Conservation (phyloP, 352 stramenopile species). For the Aphanomyces euteiches region DNA sequence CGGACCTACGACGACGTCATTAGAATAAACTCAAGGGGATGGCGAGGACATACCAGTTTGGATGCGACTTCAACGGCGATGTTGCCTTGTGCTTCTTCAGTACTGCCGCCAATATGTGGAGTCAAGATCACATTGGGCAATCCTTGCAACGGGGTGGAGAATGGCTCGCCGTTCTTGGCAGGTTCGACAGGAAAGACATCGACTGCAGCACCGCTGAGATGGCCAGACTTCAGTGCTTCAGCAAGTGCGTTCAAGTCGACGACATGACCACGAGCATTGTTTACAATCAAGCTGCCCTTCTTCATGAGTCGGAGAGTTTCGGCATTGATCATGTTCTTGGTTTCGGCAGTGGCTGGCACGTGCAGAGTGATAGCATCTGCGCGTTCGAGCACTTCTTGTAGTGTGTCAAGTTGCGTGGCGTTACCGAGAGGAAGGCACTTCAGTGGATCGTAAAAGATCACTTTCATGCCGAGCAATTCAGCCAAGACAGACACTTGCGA, state of each 20-base stretch:
- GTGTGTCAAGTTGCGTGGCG: slow-evolving; percentile 76
- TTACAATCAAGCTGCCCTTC: slow-evolving; percentile 89
- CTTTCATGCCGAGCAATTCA: slow-evolving; percentile 90
- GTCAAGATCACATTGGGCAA: slow-evolving; percentile 93
- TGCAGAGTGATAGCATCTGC: slow-evolving; percentile 95
- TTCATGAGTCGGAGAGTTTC: slow-evolving; percentile 89
- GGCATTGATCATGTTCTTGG: slow-evolving; percentile 90
- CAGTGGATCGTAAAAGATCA: slow-evolving; percentile 92
- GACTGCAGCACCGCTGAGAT: slow-evolving; percentile 74
- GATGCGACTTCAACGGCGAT: slow-evolving; percentile 77
- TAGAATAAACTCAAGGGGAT: background rate
- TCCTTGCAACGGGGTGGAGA: slow-evolving; percentile 82
- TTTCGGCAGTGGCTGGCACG: slow-evolving; percentile 91
- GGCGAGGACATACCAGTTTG: slow-evolving; percentile 48
- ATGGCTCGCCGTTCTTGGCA: slow-evolving; percentile 73
- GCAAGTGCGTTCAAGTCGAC: slow-evolving; percentile 92
- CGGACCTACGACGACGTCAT: slow-evolving; percentile 32
- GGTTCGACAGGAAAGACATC: slow-evolving; percentile 90
- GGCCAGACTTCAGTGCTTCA: slow-evolving; percentile 81
- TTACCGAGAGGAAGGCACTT: slow-evolving; percentile 72
- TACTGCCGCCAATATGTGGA: slow-evolving; percentile 94
- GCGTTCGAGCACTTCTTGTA: slow-evolving; percentile 76
- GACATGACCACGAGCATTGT: slow-evolving; percentile 93
- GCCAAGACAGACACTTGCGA: slow-evolving; percentile 79
- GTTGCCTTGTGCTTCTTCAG: slow-evolving; percentile 93